Percentiles rank a stretch among this genome's conserved stretches.
Evolutionary conservation across 2,329 filamentous ascomycete species (phyloP).

Genomic region (Alternaria panax): DNA sequence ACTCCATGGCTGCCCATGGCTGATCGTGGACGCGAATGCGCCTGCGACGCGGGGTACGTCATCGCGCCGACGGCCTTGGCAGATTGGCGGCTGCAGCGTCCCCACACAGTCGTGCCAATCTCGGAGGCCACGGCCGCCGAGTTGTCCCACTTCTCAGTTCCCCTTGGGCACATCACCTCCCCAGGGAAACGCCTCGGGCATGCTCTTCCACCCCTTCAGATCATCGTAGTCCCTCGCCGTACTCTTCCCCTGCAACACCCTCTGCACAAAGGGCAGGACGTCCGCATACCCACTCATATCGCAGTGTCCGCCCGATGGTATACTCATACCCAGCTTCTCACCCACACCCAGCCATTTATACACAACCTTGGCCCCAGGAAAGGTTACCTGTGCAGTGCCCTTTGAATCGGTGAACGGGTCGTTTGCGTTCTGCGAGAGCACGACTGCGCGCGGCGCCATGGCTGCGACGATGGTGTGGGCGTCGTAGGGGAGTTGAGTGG

Average conservation of each 20-base stretch:
- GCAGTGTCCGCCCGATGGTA: slow-evolving; percentile 58
- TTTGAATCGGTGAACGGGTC: slow-evolving; percentile 60
- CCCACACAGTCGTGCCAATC: neutral
- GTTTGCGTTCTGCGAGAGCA: slow-evolving; percentile 46
- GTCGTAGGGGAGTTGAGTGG: slow-evolving; percentile 43
- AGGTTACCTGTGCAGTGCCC: slow-evolving; percentile 52
- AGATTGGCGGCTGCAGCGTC: slow-evolving; percentile 5
- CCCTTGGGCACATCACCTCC: slow-evolving; percentile 20
- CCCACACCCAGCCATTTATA: slow-evolving; percentile 45
- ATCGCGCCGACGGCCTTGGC: slow-evolving; percentile 16
- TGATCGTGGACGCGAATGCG: slow-evolving; percentile 17
- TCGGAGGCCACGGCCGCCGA: neutral
- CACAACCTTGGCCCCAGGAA: slow-evolving; percentile 45
- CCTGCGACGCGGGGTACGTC: slow-evolving; percentile 21
- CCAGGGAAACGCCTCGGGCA: slow-evolving; percentile 59
- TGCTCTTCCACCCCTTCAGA: slow-evolving; percentile 54
- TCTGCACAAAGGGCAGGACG: slow-evolving; percentile 58
- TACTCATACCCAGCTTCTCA: slow-evolving; percentile 54
- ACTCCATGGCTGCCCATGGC: slow-evolving; percentile 5
- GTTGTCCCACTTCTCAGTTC: neutral
- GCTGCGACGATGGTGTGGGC: slow-evolving; percentile 49
- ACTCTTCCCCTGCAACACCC: slow-evolving; percentile 57
- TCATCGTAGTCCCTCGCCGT: slow-evolving; percentile 57
- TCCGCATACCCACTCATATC: slow-evolving; percentile 59
- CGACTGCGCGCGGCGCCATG: slow-evolving; percentile 45